Evolutionary conservation across 441 rosid genomes (phyloP), one percentile per base, ranked within the genome.

Genomic region (Bocquillonia castaneifolia): DNA sequence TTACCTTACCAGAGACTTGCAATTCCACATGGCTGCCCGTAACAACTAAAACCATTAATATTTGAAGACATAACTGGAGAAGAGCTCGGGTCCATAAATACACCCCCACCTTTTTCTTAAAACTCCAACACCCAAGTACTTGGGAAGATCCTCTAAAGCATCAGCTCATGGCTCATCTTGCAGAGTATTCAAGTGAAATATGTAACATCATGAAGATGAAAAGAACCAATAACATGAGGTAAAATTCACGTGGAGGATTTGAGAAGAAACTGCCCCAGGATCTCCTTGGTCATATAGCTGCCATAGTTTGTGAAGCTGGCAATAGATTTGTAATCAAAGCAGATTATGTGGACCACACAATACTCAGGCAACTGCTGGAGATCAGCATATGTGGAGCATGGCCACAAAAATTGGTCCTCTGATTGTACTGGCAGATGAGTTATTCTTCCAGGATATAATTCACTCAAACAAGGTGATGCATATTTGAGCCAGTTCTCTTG

Each of bases 221-320:
- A 71, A 61, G 53, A 42, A 60, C 65, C 42, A 52, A 63, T 56
- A 62, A 36, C 26, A 17, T 66, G 18, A 32, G 72, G 77, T 2
- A 70, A 48, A 82, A 73, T 66, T 71, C 68, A 28, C 70, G 74
- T 39, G 48, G 59, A 56, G 66, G 63, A 51, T 23, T 70, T 34
- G 29, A 69, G 68, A 68, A 71, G 68, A 76, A 64, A 51, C 71
- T 53, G 61, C 73, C 79, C n/a, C 60, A 23, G 10, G 80, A 78
- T 53, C 75, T 77, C 34, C 74, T 71, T 6, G 79, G 80, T 17
- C 76, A 70, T 58, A 68, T 76, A n/a, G 78, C 77, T 52, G 79
- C 73, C 57, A 67, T 59, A 3, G 75, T 74, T 5, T 81, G 82
- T 28, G 61, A 70, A 63, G 67, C 74, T 37, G 48, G 78, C 34